Base-by-base conservation (phyloP, 495 filamentous ascomycete species). In the Aspergillus affinis region DNA sequence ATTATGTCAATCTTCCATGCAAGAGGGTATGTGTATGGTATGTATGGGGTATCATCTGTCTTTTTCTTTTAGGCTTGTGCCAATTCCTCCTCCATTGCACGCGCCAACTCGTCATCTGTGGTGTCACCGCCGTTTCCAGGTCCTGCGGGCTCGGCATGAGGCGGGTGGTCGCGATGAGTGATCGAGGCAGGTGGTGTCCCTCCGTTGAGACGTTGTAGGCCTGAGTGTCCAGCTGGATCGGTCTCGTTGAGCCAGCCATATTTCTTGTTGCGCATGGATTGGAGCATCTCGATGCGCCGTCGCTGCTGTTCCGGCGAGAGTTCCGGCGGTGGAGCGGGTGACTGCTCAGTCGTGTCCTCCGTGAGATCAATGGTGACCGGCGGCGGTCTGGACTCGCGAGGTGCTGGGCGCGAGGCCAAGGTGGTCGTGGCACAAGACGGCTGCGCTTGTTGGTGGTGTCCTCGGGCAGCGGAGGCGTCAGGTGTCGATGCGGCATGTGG, bases 351-450 rank as follows among this genome's bases (percentile, higher is more conserved):
- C 4, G 30, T 23, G 17, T 67, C 67, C 18, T 65, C 60, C 1
- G 69, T 71, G 51, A 71, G 48, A 55, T 71, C 69, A n/a, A 71
- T 69, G 45, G 57, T 70, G 1, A 68, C 49, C 6, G 60, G 51
- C 30, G 50, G 18, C 0, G 49, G 44, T 21, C 58, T n/a, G n/a
- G 29, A 21, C 27, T 47, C 50, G 4, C 29, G 9, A 7, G 41
- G 41, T 53, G 17, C 51, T 36, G 23, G 54, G 21, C 19, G 17
- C 26, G n/a, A 7, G 17, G 27, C 21, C 26, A 48, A 32, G 7
- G 41, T 41, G 13, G 54, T 13, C 7, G 21, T 26, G 6, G 20
- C 6, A 30, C 17, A 48, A 21, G 17, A 8, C 45, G 15, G 54
- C 12, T 13, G 18, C 54, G 47, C 1, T 41, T 41, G 36, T 4